Base-by-base conservation (phyloP, 208 protist genomes). In the Herpetomonas tarakana region DNA sequence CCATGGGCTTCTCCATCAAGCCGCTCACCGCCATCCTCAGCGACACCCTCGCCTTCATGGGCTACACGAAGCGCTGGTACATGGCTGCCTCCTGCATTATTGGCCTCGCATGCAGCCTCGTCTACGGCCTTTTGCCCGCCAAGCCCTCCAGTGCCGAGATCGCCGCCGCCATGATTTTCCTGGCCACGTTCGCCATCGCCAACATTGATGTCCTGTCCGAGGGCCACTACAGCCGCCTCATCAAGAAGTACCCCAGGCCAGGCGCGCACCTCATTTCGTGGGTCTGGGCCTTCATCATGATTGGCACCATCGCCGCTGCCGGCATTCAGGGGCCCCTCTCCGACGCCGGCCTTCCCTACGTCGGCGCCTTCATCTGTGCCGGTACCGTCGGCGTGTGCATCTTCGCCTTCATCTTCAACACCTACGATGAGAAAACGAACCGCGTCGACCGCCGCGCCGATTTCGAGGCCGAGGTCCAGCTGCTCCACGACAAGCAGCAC, bases 31-130 rank as follows among this genome's bases (percentile, higher is more conserved):
- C 66, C 28, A 64, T 78, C 50, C 19, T 78, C 7, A 78, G 69
- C 54, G 66, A 81, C 54, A 58, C 53, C 14, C 65, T 83, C 38
- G 30, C 65, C 27, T 54, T 87, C 9, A 57, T 72, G 9, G 65
- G 74, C 30, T 83, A 73, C 65, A 78, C 62, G 38, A 83, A 81
- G 68, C 61, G 73, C 19, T 79, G 64, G 63, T 81, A 74, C 63
- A 71, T 79, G 62, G 46, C 60, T 2, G n/a, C 56, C 11, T 72
- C 65, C 6, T 75, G 68, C 49, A 28, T 81, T 11, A 29, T 62
- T 9, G 62, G 66, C 35, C 53, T 35, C 24, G 68, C 52, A 7
- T 68, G 53, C 46, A 35, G 68, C 14, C 52, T 81, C n/a, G 70
- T 56, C 0, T 78, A 73, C 53, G 66, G 60, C 35, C 31, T 79